Evolutionary conservation across 768 basidiomycete species (phyloP), one percentile per base, ranked within the genome.

Genomic region (Leccinellum luteum): DNA sequence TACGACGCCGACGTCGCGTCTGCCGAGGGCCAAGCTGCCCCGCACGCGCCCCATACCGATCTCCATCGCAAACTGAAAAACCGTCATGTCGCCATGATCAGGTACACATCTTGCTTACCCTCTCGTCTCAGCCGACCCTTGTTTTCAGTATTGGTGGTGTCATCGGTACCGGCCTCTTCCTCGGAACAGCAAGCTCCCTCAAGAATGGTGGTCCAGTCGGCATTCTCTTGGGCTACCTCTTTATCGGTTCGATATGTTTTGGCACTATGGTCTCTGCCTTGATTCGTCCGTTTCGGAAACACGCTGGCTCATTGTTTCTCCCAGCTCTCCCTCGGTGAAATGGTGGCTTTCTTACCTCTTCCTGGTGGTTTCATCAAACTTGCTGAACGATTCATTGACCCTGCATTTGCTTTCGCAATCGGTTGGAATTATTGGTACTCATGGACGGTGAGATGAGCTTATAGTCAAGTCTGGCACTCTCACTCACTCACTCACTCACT

Each of bases 371-470:
- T 78, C 52, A 78, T 81, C 47, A 76, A 74, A 23, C 73, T 78
- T 10, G 77, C 80, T 0, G 79, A 79, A 53, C 74, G 80, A 5
- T 81, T 81, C 28, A 75, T 81, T 19, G 76, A 81, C 52, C 77
- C 74, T 1, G 76, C 78, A 3, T 74, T 71, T 60, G 74, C 78
- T 2, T 79, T 81, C 58, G 70, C 80, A 1, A 71, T 76, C 48
- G 76, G 74, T 3, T 77, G 74, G 74, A 73, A 76, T 50, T 76
- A 77, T 56, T 76, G 74, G 74, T 77, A 77, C 60, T 67, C 67
- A 41, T 78, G 75, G 74, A 62, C 66, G 52, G 69, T 70, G 14
- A 47, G 61, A 3, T 10, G 8, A 12, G 2, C 19, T 48, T 3
- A 28, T 0, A 21, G 0, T 53, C 28, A 30, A 23, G 4, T 56